Conservation (phyloP, 2,329 filamentous ascomycete genomes). For the Aureobasidium sp. region DNA sequence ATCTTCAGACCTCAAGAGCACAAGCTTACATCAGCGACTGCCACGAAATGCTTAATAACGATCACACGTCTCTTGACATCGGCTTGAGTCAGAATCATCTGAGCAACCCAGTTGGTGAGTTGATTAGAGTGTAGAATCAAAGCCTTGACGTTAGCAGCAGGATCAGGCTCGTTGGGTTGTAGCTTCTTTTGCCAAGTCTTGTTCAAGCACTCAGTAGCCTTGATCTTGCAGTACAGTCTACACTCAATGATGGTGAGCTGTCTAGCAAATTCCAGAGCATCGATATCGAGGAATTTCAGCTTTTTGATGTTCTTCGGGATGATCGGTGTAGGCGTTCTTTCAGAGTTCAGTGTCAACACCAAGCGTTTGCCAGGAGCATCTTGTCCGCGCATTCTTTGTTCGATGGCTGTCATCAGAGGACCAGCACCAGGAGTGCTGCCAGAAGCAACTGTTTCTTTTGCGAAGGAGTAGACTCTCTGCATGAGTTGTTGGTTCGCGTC, state of each 20-base stretch:
- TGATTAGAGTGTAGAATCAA: conserved; percentile 97
- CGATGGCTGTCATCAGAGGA: conserved; percentile 75
- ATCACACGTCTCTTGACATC: conserved; percentile 95
- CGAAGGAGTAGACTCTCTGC: conserved; percentile 81
- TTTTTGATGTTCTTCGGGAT: conserved; percentile 99
- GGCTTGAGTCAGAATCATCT: conserved; percentile 93
- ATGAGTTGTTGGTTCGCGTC: conserved; percentile 78
- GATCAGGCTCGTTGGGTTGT: conserved; percentile 68
- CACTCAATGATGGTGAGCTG: conserved; percentile 97
- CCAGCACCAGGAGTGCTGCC: conserved; percentile 86
- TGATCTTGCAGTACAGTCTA: conserved; percentile 88
- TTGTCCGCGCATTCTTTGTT: conserved; percentile 80
- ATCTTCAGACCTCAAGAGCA: background rate
- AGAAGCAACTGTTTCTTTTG: conserved; percentile 82
- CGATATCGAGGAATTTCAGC: conserved; percentile 95
- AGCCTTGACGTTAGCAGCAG: conserved; percentile 88
- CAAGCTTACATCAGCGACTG: conserved; percentile 78
- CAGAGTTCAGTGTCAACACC: conserved; percentile 69
- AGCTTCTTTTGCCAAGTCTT: conserved; percentile 99
- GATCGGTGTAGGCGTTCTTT: conserved; percentile 76
- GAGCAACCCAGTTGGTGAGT: conserved; percentile 97
- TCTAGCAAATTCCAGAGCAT: conserved; percentile 90
- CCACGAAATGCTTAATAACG: conserved; percentile 97
- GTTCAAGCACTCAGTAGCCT: conserved; percentile 89
- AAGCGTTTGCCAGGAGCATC: conserved; percentile 79